Base-by-base conservation (phyloP, 2,329 filamentous ascomycete species). In the Domatiomyces globalis region DNA sequence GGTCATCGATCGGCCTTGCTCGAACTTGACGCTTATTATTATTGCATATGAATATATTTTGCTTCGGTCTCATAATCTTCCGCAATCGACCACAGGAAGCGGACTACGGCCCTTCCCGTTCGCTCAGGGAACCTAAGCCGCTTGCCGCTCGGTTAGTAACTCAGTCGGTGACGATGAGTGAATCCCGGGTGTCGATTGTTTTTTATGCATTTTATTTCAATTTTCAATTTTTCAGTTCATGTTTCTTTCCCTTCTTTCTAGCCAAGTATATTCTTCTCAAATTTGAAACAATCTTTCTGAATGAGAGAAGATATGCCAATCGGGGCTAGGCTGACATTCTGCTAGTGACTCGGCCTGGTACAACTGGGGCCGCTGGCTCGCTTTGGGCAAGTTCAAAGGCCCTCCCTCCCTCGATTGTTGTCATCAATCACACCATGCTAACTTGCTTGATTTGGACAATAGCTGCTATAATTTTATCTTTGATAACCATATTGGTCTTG, bases 281-380 rank as follows among this genome's bases (percentile, higher is more conserved):
- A 3, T 3, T 25, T 25, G 22, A 25, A 6, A 25, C 6, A 25
- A 3, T 6, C 3, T 25, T 25, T 6, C 22, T 25, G 22, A 6
- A 25, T 6, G 22, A 25, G 22, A 25, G 22, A 4, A 25, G 22
- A 25, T 6, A 25, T 39, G 29, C 10, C 10, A 2, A 33, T 33
- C 29, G 10, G 29, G 10, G 8, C 29, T 33, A 7, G 10, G 8
- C 29, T 33, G 29, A 33, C 22, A 25, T 33, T 12, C 10, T 33
- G 4, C 29, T 39, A 39, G 33, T 39, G 33, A 39, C 33, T 71
- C 69, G 36, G 65, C 66, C 45, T 94, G 87, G 87, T 72, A 78
- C 59, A 73, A 71, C 60, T 94, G 86, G 80, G 87, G 85, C 17
- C 82, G 87, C 58, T 95, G 87, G 87, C 79, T 94, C 46, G 77